Conservation (phyloP, 169 alveolate species). For the Plasmodium gonderi region DNA sequence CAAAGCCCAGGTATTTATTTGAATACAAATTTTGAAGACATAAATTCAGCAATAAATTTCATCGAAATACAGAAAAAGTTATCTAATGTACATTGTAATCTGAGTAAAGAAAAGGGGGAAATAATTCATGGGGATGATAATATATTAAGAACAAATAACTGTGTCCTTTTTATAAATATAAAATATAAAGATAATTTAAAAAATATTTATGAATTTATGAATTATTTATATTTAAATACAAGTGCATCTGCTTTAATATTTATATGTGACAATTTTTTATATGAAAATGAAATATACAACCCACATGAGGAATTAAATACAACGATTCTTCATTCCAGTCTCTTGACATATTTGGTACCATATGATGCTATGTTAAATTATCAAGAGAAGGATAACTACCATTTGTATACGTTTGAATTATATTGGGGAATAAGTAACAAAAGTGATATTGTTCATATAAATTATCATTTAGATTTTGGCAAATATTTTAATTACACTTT, state of each 20-base stretch:
- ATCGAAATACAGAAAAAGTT: slow-evolving; percentile 16
- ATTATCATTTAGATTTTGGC: slow-evolving; percentile 61
- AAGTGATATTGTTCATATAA: slow-evolving; percentile 64
- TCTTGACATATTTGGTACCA: slow-evolving; percentile 45
- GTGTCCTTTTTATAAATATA: slow-evolving; percentile 47
- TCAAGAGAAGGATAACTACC: background rate
- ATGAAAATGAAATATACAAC: slow-evolving; percentile 62
- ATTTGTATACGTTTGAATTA: slow-evolving; percentile 35
- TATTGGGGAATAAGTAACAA: slow-evolving; percentile 51
- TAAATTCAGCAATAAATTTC: background rate
- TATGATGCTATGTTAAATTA: slow-evolving; percentile 13
- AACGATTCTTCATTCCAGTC: slow-evolving; percentile 16
- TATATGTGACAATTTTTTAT: slow-evolving; percentile 53
- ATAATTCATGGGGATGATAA: background rate
- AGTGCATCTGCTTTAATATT: slow-evolving; percentile 48
- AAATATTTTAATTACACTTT: slow-evolving; percentile 69
- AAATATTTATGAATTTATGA: slow-evolving; percentile 38
- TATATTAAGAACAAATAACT: slow-evolving; percentile 24
- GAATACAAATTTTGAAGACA: slow-evolving; percentile 24
- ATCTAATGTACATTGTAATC: slow-evolving; percentile 20
- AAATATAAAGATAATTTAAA: slow-evolving; percentile 45
- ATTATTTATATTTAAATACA: slow-evolving; percentile 38
- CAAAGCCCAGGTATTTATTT: slow-evolving; percentile 42
- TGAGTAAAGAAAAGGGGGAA: slow-evolving; percentile 32
- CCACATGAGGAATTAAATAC: slow-evolving; percentile 64